Percentiles rank a stretch among this genome's conserved stretches.
phyloP scores from a whole-genome alignment of 1,284 basidiomycete genomes.

The Puccinia novopanici region DNA sequence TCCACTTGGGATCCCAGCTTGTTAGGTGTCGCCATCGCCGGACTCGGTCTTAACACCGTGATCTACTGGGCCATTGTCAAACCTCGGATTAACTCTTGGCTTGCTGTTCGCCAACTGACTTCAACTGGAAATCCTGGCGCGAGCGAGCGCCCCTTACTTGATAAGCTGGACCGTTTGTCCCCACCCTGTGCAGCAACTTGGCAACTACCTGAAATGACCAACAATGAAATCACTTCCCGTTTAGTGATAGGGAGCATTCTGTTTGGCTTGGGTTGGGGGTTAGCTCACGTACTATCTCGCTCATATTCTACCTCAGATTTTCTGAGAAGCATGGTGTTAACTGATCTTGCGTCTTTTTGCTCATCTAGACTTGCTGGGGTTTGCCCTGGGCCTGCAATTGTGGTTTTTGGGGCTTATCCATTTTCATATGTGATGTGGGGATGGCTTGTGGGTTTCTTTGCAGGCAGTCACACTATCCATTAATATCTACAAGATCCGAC shows the following conservation, averaged over 20 bases:
- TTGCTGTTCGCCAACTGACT: slow-evolving; percentile 1
- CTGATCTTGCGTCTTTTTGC: background rate
- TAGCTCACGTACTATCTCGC: too few species aligned
- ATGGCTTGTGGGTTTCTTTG: slow-evolving; percentile 30
- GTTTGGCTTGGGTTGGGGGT: slow-evolving; percentile 47
- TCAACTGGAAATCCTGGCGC: background rate
- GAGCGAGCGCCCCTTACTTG: background rate
- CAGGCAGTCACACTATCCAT: background rate
- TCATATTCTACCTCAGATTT: background rate
- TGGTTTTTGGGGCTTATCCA: slow-evolving; percentile 39
- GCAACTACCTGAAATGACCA: slow-evolving; percentile 42
- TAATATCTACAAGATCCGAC: background rate
- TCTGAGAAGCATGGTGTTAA: too few species aligned
- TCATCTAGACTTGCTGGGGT: slow-evolving; percentile 27
- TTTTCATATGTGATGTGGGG: slow-evolving; percentile 34
- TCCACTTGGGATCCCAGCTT: slow-evolving; percentile 40
- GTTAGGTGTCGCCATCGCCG: slow-evolving; percentile 35
- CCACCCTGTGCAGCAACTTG: slow-evolving; percentile 8
- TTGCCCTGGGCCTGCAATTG: slow-evolving; percentile 38
- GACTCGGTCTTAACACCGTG: slow-evolving; percentile 31
- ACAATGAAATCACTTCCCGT: slow-evolving; percentile 17
- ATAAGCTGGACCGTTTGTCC: slow-evolving; percentile 5
- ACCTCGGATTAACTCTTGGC: slow-evolving; percentile 16
- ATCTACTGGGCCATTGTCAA: background rate
- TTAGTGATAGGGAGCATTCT: slow-evolving; percentile 31